These are phyloP conservation scores for Pichia sp. DNA, from an alignment of 1,139 yeast species.

Conservation along the genomic window DNA sequence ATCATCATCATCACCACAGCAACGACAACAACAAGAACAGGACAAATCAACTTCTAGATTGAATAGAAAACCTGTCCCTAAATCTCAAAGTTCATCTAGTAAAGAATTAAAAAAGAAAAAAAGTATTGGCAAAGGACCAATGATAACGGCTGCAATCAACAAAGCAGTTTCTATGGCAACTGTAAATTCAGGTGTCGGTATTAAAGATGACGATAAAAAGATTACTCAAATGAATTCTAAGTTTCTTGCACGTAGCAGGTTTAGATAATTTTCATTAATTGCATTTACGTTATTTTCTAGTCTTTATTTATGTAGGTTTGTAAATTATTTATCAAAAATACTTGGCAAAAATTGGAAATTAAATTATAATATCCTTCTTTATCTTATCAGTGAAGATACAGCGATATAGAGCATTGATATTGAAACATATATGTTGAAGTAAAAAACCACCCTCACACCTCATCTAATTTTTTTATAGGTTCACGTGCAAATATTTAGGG, in stretches of 20 bases:
- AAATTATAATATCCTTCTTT: too few relatives aligned
- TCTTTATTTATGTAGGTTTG: too few relatives aligned
- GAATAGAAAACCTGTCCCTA: not conserved
- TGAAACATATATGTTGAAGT: not conserved
- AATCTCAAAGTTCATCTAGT: not conserved
- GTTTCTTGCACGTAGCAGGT: conserved; percentile 47
- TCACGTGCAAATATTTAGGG: not conserved
- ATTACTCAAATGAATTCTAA: conserved; percentile 54
- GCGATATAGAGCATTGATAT: too few relatives aligned
- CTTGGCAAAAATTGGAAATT: too few relatives aligned
- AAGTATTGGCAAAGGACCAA: conserved; percentile 18
- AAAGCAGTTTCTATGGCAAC: conserved; percentile 25
- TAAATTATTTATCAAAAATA: too few relatives aligned
- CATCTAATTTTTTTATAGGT: not conserved
- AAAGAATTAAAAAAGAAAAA: not conserved
- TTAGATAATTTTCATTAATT: conserved; percentile 2
- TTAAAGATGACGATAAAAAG: conserved; percentile 16
- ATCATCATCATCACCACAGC: not conserved
- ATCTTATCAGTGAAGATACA: too few relatives aligned
- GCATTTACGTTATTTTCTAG: not conserved
- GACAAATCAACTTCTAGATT: not conserved
- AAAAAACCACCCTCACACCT: not conserved
- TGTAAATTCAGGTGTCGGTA: conserved; percentile 15
- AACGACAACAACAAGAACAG: too few relatives aligned
- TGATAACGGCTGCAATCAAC: conserved; percentile 30